Base-by-base conservation (phyloP, 164 flowering plant genomes). In the Vitis amurensis region DNA sequence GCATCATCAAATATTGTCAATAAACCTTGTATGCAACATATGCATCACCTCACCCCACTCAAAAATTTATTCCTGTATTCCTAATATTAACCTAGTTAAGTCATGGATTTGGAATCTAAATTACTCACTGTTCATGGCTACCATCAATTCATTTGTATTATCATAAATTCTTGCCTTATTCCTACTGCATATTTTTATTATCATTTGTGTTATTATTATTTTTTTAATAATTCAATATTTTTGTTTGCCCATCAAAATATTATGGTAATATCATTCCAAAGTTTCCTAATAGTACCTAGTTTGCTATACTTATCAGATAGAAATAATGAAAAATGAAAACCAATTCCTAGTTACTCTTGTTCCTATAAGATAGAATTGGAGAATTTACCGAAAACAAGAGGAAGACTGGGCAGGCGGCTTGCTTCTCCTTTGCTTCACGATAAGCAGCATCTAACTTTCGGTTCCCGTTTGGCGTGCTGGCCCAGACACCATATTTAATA, bases 381-480 rank as follows among this genome's bases (percentile, higher is more conserved):
- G 62, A 16, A 70, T 78, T 63, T 82, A 94, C 99, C 66, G 99
- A 94, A 76, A 94, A 94, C 50, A 92, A 83, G 16, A 94, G 94
- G 59, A 91, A 94, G 19, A 92, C 79, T 2, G 94, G 96, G 74
- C 91, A 92, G 29, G 58, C 29, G 9, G 72, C 81, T 63, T 76
- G 72, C 77, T 76, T 83, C 79, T 88, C 94, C 79, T 84, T 87
- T 8, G 93, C 88, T 76, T 89, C 95, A 37, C 70, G 78, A 76
- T 87, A 92, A 16, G 97, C 95, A 71, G 89, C 88, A 87, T 94
- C 97, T 16, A 94, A 70, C 73, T 90, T 94, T 67, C 79, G 85
- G 82, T 92, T 94, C 37, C 99, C 99, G 75, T 83, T 88, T 19
- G 93, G 81, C 15, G 99, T 94, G 82, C 99, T 94, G 65, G 99